Evolutionary conservation across 139 green algal species (phyloP).

Genomic region (Haematococcus sp.): DNA sequence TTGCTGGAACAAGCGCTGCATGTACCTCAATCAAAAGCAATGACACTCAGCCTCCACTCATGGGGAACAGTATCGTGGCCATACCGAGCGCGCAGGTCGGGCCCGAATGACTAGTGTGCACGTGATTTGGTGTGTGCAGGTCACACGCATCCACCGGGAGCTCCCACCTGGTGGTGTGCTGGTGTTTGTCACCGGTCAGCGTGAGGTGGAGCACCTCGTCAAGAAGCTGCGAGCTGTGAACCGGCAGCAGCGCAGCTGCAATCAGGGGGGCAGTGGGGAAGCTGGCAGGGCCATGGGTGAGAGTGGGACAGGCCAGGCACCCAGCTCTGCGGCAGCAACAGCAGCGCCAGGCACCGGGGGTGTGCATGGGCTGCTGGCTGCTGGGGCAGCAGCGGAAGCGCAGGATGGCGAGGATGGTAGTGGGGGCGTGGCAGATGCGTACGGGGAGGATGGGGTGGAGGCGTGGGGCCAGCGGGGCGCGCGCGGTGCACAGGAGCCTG

Average conservation of each 20-base stretch:
- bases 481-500: slow-evolving; percentile 12
- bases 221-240: slow-evolving; percentile 45
- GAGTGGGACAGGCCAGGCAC: too few species aligned
- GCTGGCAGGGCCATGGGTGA: too few species aligned
- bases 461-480: slow-evolving; percentile 41
- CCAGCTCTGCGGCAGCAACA: too few species aligned
- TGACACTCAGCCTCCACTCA: background rate
- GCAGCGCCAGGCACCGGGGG: too few species aligned
- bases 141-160: slow-evolving; percentile 74
- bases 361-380: slow-evolving; percentile 5
- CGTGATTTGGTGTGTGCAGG: too few species aligned
- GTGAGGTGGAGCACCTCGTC: slow-evolving; percentile 83
- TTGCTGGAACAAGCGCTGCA: too few species aligned
- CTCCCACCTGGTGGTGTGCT: slow-evolving; percentile 89
- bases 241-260: too few species aligned
- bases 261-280: background rate
- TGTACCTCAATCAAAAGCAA: background rate
- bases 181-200: slow-evolving; percentile 92
- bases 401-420: slow-evolving; percentile 15
- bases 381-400: slow-evolving; percentile 32
- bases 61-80: too few species aligned
- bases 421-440: background rate
- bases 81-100: too few species aligned
- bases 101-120: too few species aligned
- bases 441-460: too few species aligned